Conservation (phyloP, 2,329 filamentous ascomycete species). For the Fusarium sarcochroum region DNA sequence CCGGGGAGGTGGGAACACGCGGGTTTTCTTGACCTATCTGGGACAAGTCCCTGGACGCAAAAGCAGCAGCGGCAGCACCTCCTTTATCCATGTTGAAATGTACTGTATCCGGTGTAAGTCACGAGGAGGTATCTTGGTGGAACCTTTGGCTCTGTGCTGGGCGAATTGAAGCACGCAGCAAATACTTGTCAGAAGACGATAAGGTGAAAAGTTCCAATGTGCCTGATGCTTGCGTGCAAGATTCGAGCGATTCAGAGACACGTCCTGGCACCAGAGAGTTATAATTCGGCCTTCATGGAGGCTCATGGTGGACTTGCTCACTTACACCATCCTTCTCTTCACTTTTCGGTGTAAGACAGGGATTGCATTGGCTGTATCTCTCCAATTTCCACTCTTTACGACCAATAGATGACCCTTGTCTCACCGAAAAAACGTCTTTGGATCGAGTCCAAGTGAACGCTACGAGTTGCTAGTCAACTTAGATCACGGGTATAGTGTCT, state of each 20-base stretch:
- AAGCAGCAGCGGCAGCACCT: slow-evolving; percentile 33
- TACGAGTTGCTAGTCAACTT: slow-evolving; percentile 24
- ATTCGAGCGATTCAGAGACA: slow-evolving; percentile 57
- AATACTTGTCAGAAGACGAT: slow-evolving; percentile 56
- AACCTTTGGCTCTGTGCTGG: slow-evolving; percentile 56
- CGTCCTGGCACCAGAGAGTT: slow-evolving; percentile 57
- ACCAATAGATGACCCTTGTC: slow-evolving; percentile 50
- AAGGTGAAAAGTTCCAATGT: slow-evolving; percentile 59
- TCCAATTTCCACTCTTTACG: slow-evolving; percentile 32
- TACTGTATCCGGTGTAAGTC: slow-evolving; percentile 55
- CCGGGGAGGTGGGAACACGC: slow-evolving; percentile 54
- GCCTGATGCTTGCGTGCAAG: slow-evolving; percentile 57
- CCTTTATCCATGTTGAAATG: slow-evolving; percentile 57
- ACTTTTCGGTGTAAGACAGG: slow-evolving; percentile 35
- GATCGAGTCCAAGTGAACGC: slow-evolving; percentile 24
- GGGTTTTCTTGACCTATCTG: slow-evolving; percentile 55
- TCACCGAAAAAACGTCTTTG: slow-evolving; percentile 48
- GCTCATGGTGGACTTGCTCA: slow-evolving; percentile 53
- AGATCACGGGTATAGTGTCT: slow-evolving; percentile 30
- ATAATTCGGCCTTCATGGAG: slow-evolving; percentile 57
- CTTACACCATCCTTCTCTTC: slow-evolving; percentile 56
- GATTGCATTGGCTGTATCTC: slow-evolving; percentile 48
- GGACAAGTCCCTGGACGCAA: slow-evolving; percentile 52
- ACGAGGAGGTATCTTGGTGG: slow-evolving; percentile 57
- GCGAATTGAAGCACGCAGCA: slow-evolving; percentile 56